Percentiles rank a stretch among this genome's conserved stretches.
Evolutionary conservation across 2,329 filamentous ascomycete species (phyloP).

Genomic region (Sarocladium strictum): DNA sequence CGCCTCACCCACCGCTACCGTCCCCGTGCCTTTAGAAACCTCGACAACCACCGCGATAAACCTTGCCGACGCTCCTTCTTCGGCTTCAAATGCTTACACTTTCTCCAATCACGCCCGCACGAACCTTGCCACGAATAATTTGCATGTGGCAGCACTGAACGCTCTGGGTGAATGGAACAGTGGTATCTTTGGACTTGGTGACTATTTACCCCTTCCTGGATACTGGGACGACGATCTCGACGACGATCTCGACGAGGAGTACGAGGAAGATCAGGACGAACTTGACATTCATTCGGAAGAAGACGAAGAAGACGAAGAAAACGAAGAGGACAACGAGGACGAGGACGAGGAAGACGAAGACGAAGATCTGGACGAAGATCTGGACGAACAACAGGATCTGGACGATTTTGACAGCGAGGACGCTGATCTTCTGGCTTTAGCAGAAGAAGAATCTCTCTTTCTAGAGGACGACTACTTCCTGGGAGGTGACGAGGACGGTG

Average conservation of each 20-base stretch:
- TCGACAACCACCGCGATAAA: background rate
- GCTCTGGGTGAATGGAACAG: background rate
- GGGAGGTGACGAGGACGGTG: background rate
- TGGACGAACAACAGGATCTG: background rate
- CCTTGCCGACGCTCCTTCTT: background rate
- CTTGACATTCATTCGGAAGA: slow-evolving; percentile 3
- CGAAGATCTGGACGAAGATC: slow-evolving; percentile 9
- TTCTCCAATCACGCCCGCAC: background rate
- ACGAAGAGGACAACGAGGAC: background rate
- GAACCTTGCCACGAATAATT: background rate
- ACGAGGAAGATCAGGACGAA: slow-evolving; percentile 1
- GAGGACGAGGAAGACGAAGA: slow-evolving; percentile 7
- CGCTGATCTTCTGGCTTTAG: slow-evolving; percentile 5
- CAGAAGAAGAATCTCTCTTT: slow-evolving; percentile 9
- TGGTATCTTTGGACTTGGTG: background rate
- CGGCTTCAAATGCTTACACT: background rate
- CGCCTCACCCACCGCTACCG: background rate
- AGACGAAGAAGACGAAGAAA: background rate
- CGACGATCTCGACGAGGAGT: slow-evolving; percentile 1
- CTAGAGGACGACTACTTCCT: slow-evolving; percentile 1
- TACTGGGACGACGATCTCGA: slow-evolving; percentile 2
- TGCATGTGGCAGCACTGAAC: background rate
- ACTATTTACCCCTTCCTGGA: background rate
- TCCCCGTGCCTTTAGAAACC: background rate
- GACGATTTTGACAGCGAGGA: slow-evolving; percentile 3